Base-by-base conservation (phyloP, 73 alveolate genomes). In the Halteria grandinella region DNA sequence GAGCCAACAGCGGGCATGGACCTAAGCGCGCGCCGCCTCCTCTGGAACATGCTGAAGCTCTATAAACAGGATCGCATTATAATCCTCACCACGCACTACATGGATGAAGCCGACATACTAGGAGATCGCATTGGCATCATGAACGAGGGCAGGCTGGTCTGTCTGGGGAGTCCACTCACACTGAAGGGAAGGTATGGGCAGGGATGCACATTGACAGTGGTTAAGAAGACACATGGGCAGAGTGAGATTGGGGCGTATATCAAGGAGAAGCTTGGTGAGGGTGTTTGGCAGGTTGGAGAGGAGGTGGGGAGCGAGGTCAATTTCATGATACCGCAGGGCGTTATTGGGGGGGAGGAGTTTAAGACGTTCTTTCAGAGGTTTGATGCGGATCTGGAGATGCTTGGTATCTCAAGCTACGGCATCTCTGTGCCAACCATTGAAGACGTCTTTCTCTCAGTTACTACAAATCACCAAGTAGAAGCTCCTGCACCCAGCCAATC, bases 1-100 rank as follows among this genome's bases (percentile, higher is more conserved):
- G n/a, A n/a, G n/a, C 98, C 98, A n/a, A 84, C 98, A 11, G 77
- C 95, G 31, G 97, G 98, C 8, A 94, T 94, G 98, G 98, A 94
- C 83, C 86, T 93, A 2, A 86, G 91, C 1, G 84, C 96, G 20
- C 86, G 98, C 55, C 43, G 96, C 51, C 81, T 75, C 53, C 86
- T 93, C 64, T 93, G 98, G 98, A 91, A 93, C 74, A 93, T 93
- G 62, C 90, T 86, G 41, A 79, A 72, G 49, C 49, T 64, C 32
- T 64, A 64, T 32, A 48, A 75, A 63, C 80, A 83, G 12, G 69
- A 62, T 21, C 88, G 94, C 62, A 71, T 87, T 21, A 60, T 89
- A 0, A 86, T 89, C 6, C 70, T 89, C 3, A 89, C 96, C 14
- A 89, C 96, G 10, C 96, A 89, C 52, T 89, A 85, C 50, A 78